Evolutionary conservation across 2,329 filamentous ascomycete species (phyloP), one percentile per base, ranked within the genome.

Genomic region (Pseudocercospora vitis): DNA sequence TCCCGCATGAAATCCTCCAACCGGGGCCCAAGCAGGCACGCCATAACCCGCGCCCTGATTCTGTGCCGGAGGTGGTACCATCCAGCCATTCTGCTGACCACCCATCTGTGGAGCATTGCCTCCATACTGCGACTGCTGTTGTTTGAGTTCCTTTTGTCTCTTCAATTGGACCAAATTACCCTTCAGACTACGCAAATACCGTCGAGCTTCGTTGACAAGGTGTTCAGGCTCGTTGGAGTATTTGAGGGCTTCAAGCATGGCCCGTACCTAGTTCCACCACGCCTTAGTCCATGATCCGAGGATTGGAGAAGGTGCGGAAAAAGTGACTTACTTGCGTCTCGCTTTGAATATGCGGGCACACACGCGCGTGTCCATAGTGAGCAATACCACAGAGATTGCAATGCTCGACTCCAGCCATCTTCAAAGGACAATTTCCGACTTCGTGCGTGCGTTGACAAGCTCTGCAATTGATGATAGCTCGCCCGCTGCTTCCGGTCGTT

Each of bases 311-410:
- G 18, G 6, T n/a, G 1, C 11, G 7, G 12, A 14, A 18, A 31
- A 16, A 40, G 3, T 39, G 32, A 53, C 56, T 16, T 63, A 67
- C 67, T 58, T 70, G 70, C 2, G 78, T 79, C 57, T 87, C 81
- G 2, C 82, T 82, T 50, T 74, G 75, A 48, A 89, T 76, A 64
- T 85, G 81, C 11, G 84, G 81, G 63, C 86, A 89, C 7, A 76
- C 78, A 26, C 80, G 75, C 1, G 71, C 69, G 49, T 75, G 66
- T 2, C 83, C 83, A 57, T 76, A 81, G 64, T 87, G 84, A 1
- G 81, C 80, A 18, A 82, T 75, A 12, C 84, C 83, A 57, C 86
- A 88, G 5, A 87, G 75, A 5, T 79, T 79, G 68, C 86, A 89
- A 60, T 79, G 71, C 62, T 87, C 83, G 2, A 79, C 74, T 1